Evolutionary conservation across 345 rosid species (phyloP).

Genomic region (Camelina laxa): DNA sequence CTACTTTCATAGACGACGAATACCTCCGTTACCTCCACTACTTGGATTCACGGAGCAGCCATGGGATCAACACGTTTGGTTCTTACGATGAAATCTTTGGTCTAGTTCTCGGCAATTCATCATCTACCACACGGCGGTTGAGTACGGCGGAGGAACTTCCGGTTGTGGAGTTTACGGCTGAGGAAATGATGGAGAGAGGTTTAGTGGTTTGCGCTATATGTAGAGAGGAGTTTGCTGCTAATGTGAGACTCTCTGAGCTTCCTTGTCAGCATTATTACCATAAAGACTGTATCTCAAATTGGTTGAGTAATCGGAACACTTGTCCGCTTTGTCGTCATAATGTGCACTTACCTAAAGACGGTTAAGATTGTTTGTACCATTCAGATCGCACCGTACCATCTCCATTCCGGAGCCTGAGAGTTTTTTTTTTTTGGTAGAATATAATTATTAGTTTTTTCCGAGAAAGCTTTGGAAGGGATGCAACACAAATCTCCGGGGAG

Average conservation of each 20-base stretch:
- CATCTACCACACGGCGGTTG: neutral
- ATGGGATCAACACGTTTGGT: slow-evolving; percentile 26
- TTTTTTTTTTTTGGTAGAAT: neutral
- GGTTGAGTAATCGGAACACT: slow-evolving; percentile 35
- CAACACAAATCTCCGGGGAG: too few relatives aligned
- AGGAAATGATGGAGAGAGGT: slow-evolving; percentile 33
- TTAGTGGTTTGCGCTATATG: slow-evolving; percentile 31
- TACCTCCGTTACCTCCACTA: slow-evolving; percentile 26
- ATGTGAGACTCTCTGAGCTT: slow-evolving; percentile 37
- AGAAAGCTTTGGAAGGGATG: too few relatives aligned
- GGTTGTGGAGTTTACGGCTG: slow-evolving; percentile 34
- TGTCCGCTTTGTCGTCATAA: slow-evolving; percentile 40
- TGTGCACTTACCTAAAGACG: neutral
- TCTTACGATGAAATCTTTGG: slow-evolving; percentile 35
- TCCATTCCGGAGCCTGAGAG: neutral
- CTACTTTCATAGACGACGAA: slow-evolving; percentile 17
- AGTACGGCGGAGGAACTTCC: slow-evolving; percentile 21
- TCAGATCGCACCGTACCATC: neutral
- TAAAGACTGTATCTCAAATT: slow-evolving; percentile 24
- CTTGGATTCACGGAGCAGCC: slow-evolving; percentile 28
- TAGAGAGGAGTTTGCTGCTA: slow-evolving; percentile 30
- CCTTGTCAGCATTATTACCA: slow-evolving; percentile 41
- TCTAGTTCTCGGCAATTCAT: slow-evolving; percentile 13
- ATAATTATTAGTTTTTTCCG: too few relatives aligned
- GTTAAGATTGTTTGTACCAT: neutral